Conservation (phyloP, 2,329 filamentous ascomycete species). For the Colletotrichum aenigma region DNA sequence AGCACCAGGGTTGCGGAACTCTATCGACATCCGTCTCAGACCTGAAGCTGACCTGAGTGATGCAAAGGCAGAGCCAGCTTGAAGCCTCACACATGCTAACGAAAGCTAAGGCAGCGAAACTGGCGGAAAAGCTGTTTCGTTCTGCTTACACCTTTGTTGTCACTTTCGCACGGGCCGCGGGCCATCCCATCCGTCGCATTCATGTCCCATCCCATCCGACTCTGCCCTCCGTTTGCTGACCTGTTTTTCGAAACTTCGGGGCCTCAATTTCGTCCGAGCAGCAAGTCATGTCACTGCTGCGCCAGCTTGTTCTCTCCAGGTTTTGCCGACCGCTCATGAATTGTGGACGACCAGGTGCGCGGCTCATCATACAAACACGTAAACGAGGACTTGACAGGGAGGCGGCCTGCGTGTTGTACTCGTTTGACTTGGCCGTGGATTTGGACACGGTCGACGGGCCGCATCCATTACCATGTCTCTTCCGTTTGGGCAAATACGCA, state of each 20-base stretch:
- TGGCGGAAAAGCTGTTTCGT: constrained; percentile 1
- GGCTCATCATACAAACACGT: not conserved
- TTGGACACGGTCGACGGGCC: not conserved
- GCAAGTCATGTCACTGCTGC: not conserved
- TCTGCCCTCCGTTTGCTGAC: not conserved
- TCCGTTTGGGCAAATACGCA: not conserved
- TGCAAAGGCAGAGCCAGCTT: not conserved
- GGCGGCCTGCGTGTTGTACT: not conserved
- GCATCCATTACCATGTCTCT: not conserved
- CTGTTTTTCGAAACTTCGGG: not conserved
- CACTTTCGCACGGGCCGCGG: constrained; percentile 15
- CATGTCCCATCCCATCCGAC: not conserved
- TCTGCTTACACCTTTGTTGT: constrained; percentile 2
- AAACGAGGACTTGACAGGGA: not conserved
- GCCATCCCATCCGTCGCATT: not conserved
- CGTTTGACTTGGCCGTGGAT: not conserved
- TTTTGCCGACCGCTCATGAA: not conserved
- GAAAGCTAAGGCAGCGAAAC: not conserved
- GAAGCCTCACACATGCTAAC: not conserved
- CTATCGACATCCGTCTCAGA: not conserved
- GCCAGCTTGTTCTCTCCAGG: not conserved
- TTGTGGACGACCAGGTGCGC: not conserved
- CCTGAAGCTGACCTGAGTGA: not conserved
- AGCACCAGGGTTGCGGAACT: not conserved
- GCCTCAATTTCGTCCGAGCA: constrained; percentile 14